These are phyloP conservation scores for Pichia kluyveri DNA, from an alignment of 805 yeast genomes.

Conservation along the genomic window DNA sequence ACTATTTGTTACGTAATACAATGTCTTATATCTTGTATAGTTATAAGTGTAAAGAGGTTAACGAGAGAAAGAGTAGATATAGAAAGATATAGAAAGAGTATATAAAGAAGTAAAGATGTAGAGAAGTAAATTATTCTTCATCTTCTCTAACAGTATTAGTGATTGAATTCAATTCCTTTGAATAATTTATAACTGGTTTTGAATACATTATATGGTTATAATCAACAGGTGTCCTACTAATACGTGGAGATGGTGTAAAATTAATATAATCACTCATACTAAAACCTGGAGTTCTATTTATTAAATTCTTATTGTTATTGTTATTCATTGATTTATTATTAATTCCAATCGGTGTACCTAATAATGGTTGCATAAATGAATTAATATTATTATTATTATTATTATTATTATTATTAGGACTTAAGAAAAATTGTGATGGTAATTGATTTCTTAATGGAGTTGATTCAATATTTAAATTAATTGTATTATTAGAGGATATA, in stretches of 20 bases:
- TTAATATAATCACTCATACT: conserved; percentile 80
- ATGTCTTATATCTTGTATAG: no score
- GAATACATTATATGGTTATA: conserved; percentile 1
- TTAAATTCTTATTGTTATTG: conserved; percentile 5
- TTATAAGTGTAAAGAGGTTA: no score
- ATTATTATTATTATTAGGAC: conserved; percentile 2
- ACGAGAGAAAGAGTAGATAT: no score
- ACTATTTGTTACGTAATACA: no score
- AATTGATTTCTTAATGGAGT: conserved; percentile 19
- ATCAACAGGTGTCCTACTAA: conserved; percentile 28
- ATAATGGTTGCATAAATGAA: conserved; percentile 6
- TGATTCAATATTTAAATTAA: conserved; percentile 17
- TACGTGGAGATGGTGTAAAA: conserved; percentile 63
- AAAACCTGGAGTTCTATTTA: conserved; percentile 53
- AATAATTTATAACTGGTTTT: not conserved
- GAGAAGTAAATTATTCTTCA: not conserved
- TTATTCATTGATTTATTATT: not conserved
- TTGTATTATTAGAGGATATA: conserved; percentile 2
- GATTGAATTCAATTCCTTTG: conserved; percentile 18
- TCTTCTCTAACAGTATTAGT: conserved; percentile 3
- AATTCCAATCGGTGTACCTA: conserved; percentile 13
- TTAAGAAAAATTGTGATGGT: conserved; percentile 12
- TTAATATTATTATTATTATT: not conserved
- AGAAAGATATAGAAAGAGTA: no score
- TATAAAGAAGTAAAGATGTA: no score